Percentiles rank a stretch among this genome's conserved stretches.
Evolutionary conservation across 106 monocot genomes (phyloP).

Genomic region (Dioscorea zingiberensis): DNA sequence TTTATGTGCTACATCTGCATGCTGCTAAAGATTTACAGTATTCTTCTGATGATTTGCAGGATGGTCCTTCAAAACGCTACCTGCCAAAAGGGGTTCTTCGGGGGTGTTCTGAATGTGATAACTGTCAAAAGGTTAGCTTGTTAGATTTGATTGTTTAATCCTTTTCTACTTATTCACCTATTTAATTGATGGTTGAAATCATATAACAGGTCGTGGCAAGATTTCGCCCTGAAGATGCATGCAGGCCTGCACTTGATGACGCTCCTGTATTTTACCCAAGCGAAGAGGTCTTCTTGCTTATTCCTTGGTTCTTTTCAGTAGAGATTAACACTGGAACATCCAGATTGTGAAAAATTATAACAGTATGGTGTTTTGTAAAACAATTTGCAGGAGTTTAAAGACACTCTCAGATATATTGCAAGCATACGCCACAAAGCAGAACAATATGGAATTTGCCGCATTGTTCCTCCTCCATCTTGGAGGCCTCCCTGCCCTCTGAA

Average conservation of each 20-base stretch:
- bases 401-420: constrained; percentile 29
- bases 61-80: constrained; percentile 8
- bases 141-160: not conserved
- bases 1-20: no score
- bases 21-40: no score
- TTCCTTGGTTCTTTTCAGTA: not conserved
- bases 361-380: not conserved
- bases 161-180: not conserved
- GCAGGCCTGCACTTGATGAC: constrained; percentile 61
- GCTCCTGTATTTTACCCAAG: constrained; percentile 81
- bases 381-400: constrained; percentile 26
- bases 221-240: constrained; percentile 55
- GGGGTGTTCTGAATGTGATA: constrained; percentile 56
- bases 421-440: constrained; percentile 24
- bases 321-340: no score
- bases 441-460: constrained; percentile 32
- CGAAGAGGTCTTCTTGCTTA: constrained; percentile 46
- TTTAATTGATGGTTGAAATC: constrained; percentile 13
- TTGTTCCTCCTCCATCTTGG: constrained; percentile 38
- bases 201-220: constrained; percentile 46
- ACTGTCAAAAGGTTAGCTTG: constrained; percentile 68
- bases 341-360: no score
- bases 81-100: constrained; percentile 73
- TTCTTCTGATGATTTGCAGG: constrained; percentile 17
- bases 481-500: constrained; percentile 34